Evolutionary conservation across 371 early-diverging fungal species (phyloP).

Genomic region (Saksenaea oblongispora): DNA sequence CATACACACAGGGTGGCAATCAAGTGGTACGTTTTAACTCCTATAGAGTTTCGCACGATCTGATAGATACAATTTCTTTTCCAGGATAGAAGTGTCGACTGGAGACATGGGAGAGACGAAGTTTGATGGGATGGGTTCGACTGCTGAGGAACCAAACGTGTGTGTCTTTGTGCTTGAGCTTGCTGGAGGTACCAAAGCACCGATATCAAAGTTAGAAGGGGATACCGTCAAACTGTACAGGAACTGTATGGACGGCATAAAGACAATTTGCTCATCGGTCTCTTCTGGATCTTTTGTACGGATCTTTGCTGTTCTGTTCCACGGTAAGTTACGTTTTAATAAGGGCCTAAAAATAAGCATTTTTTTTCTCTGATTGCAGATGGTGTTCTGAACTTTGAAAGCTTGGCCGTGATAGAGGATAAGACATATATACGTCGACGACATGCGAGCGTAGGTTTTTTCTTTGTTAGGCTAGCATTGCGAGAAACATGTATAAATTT

Average conservation of each 20-base stretch:
- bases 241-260: neutral
- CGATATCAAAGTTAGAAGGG: neutral
- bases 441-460: neutral
- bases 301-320: neutral
- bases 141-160: neutral
- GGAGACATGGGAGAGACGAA: too few species aligned
- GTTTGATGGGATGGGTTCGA: neutral
- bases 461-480: neutral
- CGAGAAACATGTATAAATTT: neutral
- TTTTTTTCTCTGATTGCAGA: too few species aligned
- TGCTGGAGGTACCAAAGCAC: neutral
- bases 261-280: neutral
- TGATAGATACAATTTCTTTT: too few species aligned
- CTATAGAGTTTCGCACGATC: too few species aligned
- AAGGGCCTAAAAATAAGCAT: too few species aligned
- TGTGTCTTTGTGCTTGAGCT: neutral
- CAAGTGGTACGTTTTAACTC: too few species aligned
- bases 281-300: neutral
- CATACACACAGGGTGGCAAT: too few species aligned
- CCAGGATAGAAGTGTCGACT: too few species aligned
- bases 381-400: neutral
- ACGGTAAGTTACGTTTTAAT: neutral
- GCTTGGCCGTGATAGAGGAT: neutral
- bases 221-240: neutral
- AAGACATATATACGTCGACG: neutral